phyloP scores from a whole-genome alignment of 2,329 filamentous ascomycete genomes.

The Ilyonectria sp. region DNA sequence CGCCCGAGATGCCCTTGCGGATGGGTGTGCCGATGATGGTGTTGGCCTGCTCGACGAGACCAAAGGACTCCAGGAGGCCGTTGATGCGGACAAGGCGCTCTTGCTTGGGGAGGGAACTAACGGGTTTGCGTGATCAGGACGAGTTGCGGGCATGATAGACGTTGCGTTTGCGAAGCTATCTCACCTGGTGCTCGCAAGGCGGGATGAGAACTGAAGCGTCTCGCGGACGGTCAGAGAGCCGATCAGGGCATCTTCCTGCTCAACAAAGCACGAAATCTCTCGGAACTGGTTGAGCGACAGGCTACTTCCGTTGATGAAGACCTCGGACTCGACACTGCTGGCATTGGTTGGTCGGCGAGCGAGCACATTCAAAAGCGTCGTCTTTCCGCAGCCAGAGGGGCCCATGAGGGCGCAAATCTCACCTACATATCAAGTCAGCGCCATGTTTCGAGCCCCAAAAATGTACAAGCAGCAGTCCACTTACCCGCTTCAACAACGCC shows the following conservation, averaged over 20 bases:
- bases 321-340: conserved; percentile 57
- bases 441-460: background rate
- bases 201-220: conserved; percentile 83
- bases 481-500: conserved; percentile 76
- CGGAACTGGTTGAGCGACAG: conserved; percentile 71
- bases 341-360: conserved; percentile 69
- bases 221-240: conserved; percentile 86
- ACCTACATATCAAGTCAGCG: conserved; percentile 56
- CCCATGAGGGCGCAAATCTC: conserved; percentile 88
- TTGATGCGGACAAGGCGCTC: conserved; percentile 76
- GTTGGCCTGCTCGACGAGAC: conserved; percentile 77
- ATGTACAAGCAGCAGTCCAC: conserved; percentile 10
- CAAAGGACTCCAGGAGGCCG: conserved; percentile 79
- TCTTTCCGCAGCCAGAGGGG: conserved; percentile 82
- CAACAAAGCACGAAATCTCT: conserved; percentile 82
- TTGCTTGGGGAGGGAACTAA: conserved; percentile 58
- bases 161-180: conserved; percentile 10
- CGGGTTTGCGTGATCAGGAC: conserved; percentile 8
- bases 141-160: background rate
- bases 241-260: conserved; percentile 89
- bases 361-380: conserved; percentile 85
- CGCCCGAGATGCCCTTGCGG: conserved; percentile 86
- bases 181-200: conserved; percentile 73
- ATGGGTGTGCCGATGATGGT: conserved; percentile 87
- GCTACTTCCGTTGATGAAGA: conserved; percentile 72